Conservation (phyloP, 306 rosid species). For the Oxytropis ochrocephala region DNA sequence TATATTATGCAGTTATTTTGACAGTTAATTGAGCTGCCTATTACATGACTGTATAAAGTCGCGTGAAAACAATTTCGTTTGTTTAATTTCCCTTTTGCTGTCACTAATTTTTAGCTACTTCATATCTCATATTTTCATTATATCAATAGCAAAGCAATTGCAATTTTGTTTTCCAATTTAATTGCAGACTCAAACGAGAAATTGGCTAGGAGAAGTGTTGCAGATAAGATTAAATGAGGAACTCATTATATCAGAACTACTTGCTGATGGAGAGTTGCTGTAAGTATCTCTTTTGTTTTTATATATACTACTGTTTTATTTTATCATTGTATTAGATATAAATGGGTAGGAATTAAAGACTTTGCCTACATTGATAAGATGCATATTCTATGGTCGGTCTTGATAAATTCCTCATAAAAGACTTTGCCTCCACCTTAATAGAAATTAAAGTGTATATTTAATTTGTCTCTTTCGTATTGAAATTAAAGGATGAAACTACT, state of each 20-base stretch:
- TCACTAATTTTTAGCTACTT: neutral
- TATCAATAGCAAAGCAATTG: neutral
- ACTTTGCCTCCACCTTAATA: too few relatives aligned
- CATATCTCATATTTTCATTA: neutral
- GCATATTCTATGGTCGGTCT: neutral
- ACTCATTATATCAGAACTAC: constrained; percentile 33
- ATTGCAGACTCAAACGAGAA: constrained; percentile 49
- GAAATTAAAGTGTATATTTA: too few relatives aligned
- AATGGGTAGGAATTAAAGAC: too few relatives aligned
- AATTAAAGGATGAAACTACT: neutral
- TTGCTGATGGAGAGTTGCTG: constrained; percentile 57
- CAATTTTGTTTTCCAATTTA: constrained; percentile 10
- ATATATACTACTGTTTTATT: neutral
- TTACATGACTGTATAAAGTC: neutral
- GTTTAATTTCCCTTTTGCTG: neutral
- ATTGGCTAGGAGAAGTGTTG: constrained; percentile 54
- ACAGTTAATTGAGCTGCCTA: neutral
- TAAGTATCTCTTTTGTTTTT: constrained; percentile 6
- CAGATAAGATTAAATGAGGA: constrained; percentile 41
- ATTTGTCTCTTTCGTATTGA: neutral
- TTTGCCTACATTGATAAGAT: neutral
- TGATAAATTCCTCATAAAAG: too few relatives aligned
- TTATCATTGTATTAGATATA: too few relatives aligned
- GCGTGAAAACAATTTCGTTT: too few relatives aligned
- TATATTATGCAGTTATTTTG: neutral